These are phyloP conservation scores for Citrullus colocynthis DNA, from an alignment of 306 rosid species.

Conservation along the genomic window DNA sequence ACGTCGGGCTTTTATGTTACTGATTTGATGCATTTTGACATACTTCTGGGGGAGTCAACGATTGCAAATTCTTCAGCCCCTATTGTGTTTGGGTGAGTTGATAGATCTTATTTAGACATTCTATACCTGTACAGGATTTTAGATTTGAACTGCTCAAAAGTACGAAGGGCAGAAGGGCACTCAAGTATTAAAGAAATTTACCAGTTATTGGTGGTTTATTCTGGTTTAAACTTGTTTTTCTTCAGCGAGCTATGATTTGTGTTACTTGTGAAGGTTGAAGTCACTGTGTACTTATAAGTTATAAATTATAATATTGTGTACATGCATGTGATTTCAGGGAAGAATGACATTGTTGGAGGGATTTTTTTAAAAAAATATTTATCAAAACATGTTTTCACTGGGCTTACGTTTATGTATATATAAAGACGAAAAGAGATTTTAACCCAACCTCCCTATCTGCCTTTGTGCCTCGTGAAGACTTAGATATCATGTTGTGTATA, in stretches of 20 bases:
- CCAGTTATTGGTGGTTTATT: background rate
- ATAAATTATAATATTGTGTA: background rate
- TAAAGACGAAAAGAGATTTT: background rate
- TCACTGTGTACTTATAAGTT: background rate
- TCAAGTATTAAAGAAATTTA: background rate
- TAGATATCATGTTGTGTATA: background rate
- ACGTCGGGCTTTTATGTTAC: conserved; percentile 63
- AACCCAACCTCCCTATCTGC: background rate
- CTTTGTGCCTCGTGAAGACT: background rate
- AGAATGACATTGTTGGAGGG: background rate
- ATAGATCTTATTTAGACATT: conserved; percentile 5
- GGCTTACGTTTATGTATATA: background rate
- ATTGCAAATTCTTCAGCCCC: conserved; percentile 49
- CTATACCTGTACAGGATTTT: background rate
- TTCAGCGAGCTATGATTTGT: background rate
- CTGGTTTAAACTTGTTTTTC: background rate
- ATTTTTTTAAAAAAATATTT: background rate
- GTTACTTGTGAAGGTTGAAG: background rate
- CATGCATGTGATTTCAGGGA: background rate
- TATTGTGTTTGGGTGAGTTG: conserved; percentile 74
- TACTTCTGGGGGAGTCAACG: conserved; percentile 55
- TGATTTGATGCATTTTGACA: conserved; percentile 54
- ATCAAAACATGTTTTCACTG: background rate
- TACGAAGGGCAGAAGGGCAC: background rate
- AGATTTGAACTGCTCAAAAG: background rate